phyloP scores from a whole-genome alignment of 176 grass and related monocot genomes.

The Microstegium vimineum region DNA sequence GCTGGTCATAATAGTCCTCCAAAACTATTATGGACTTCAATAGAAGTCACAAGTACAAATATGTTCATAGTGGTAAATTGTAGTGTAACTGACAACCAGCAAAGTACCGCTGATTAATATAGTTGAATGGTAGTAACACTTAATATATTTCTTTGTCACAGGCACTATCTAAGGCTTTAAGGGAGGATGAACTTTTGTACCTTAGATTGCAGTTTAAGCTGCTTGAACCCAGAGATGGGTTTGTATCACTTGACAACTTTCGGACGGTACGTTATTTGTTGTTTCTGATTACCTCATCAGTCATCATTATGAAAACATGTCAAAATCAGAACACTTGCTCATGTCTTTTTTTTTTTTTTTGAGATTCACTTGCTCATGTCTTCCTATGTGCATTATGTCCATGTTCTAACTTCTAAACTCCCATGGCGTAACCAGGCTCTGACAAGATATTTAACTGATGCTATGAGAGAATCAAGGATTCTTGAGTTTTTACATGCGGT shows the following conservation, averaged over 20 bases:
- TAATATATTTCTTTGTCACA: constrained; percentile 33
- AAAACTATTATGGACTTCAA: background rate
- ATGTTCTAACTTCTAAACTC: constrained; percentile 8
- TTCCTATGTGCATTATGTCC: background rate
- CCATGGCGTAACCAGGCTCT: constrained; percentile 49
- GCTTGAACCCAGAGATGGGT: constrained; percentile 86
- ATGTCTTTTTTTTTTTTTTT: too few relatives aligned
- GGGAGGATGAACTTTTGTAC: constrained; percentile 89
- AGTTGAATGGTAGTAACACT: background rate
- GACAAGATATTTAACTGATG: constrained; percentile 61
- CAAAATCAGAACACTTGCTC: constrained; percentile 9
- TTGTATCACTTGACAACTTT: constrained; percentile 73
- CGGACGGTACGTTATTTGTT: constrained; percentile 51
- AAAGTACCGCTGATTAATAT: background rate
- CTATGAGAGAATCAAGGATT: constrained; percentile 73
- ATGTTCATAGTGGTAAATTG: background rate
- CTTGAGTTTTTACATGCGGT: constrained; percentile 70
- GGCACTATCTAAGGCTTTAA: constrained; percentile 89
- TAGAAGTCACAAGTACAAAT: background rate
- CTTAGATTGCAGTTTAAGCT: constrained; percentile 76
- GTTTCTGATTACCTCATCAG: background rate
- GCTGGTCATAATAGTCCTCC: background rate
- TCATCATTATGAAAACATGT: constrained; percentile 15
- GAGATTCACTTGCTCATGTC: too few relatives aligned
- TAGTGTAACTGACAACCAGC: background rate